Percentiles rank a stretch among this genome's conserved stretches.
Evolutionary conservation across 176 grass and related monocot genomes (phyloP).

Genomic region (Ampelocalamus luodianensis): DNA sequence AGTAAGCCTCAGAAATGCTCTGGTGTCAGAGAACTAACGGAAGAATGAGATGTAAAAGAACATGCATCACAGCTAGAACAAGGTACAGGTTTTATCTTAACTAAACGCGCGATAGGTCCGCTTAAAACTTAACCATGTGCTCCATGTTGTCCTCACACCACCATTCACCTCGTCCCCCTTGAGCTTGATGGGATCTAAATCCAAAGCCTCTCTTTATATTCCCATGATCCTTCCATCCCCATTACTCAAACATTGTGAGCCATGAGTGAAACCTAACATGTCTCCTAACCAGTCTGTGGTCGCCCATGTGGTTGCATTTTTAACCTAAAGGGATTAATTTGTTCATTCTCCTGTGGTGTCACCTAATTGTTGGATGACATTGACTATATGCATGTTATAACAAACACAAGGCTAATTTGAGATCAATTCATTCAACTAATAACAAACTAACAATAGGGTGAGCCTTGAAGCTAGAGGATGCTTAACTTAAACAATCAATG

Average conservation of each 20-base stretch:
- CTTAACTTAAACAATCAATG: neutral
- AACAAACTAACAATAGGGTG: neutral
- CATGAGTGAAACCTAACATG: slow-evolving; percentile 81
- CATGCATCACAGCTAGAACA: slow-evolving; percentile 77
- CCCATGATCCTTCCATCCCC: slow-evolving; percentile 69
- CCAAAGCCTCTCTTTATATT: slow-evolving; percentile 52
- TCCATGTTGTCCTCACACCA: slow-evolving; percentile 53
- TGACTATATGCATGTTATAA: slow-evolving; percentile 32
- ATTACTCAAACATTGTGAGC: slow-evolving; percentile 55
- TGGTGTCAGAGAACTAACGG: slow-evolving; percentile 65
- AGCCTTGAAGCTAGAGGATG: neutral
- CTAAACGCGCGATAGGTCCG: slow-evolving; percentile 44
- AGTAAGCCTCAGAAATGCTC: slow-evolving; percentile 51
- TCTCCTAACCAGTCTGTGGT: slow-evolving; percentile 49
- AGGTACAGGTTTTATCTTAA: slow-evolving; percentile 59
- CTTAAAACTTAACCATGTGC: slow-evolving; percentile 59
- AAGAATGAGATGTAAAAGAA: slow-evolving; percentile 85
- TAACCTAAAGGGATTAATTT: slow-evolving; percentile 28
- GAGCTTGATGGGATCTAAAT: slow-evolving; percentile 79
- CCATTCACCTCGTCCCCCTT: slow-evolving; percentile 29
- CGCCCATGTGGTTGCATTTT: slow-evolving; percentile 56
- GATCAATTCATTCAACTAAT: neutral
- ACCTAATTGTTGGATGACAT: slow-evolving; percentile 30
- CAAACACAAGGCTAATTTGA: slow-evolving; percentile 29
- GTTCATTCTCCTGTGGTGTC: slow-evolving; percentile 35